phyloP scores from a whole-genome alignment of 139 green algal species.

The Chlamydomonas asymmetrica region DNA sequence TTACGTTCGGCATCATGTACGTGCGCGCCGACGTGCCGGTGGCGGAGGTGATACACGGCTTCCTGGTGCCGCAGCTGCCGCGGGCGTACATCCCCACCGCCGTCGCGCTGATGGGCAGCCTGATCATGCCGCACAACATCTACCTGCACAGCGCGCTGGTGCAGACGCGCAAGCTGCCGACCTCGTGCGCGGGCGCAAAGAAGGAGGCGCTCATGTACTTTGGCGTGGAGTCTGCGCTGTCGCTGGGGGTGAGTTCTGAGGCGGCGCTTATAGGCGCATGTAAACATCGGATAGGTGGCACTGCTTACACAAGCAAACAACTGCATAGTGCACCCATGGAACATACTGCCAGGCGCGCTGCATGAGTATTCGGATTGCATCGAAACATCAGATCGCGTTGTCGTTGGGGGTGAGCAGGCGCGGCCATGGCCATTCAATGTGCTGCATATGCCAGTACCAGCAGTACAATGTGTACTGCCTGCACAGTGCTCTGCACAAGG shows the following conservation, averaged over 20 bases:
- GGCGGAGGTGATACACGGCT: conserved; percentile 51
- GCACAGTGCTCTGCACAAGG: no score
- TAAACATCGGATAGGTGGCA: not conserved
- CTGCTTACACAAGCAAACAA: no score
- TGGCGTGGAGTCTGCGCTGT: conserved; percentile 73
- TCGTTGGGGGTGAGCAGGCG: no score
- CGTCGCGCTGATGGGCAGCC: conserved; percentile 74
- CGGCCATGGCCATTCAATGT: no score
- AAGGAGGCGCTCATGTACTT: conserved; percentile 76
- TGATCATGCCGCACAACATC: conserved; percentile 94
- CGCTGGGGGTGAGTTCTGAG: conserved; percentile 55
- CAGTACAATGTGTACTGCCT: no score
- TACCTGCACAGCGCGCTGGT: conserved; percentile 89
- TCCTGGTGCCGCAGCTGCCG: conserved; percentile 58
- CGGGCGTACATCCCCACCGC: conserved; percentile 35
- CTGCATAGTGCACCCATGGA: no score
- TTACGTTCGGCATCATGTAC: conserved; percentile 66
- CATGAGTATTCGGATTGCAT: no score
- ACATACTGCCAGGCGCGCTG: no score
- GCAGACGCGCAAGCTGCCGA: conserved; percentile 34
- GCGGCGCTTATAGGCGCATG: not conserved
- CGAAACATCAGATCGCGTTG: no score
- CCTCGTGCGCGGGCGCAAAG: conserved; percentile 31
- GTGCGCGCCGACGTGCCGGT: conserved; percentile 32
- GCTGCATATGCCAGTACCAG: no score